A percentile compares a stretch with the other conserved stretches of the same genome.
These are phyloP conservation scores for Sugiyamaella lignohabitans DNA, from an alignment of 805 yeast genomes.

Conservation along the genomic window DNA sequence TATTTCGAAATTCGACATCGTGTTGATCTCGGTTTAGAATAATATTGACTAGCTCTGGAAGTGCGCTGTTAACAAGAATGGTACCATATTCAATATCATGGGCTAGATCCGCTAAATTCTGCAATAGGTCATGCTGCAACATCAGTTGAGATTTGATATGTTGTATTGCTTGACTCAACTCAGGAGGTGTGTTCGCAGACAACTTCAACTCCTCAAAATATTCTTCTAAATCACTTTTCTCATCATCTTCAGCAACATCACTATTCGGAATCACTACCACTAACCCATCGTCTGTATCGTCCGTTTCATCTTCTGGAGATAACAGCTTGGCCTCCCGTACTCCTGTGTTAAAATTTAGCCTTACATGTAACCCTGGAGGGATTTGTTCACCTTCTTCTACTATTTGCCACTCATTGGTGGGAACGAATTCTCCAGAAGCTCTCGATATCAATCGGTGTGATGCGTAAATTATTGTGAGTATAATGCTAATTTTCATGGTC, in stretches of 20 bases:
- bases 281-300: neutral
- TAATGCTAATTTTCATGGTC: too few relatives aligned
- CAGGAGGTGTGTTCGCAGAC: too few relatives aligned
- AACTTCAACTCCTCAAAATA: too few relatives aligned
- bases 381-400: conserved; percentile 66
- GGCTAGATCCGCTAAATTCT: conserved; percentile 45
- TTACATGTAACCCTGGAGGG: conserved; percentile 74
- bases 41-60: conserved; percentile 18
- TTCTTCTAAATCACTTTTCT: neutral
- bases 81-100: conserved; percentile 58
- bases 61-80: conserved; percentile 33
- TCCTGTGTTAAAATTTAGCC: conserved; percentile 68
- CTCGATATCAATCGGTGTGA: too few relatives aligned
- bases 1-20: conserved; percentile 36
- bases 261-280: conserved; percentile 6
- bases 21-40: conserved; percentile 10
- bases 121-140: conserved; percentile 31
- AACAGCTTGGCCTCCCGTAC: conserved; percentile 60
- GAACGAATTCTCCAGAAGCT: conserved; percentile 22
- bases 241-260: conserved; percentile 4
- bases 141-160: neutral
- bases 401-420: conserved; percentile 62
- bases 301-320: conserved; percentile 26
- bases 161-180: neutral
- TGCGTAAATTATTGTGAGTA: too few relatives aligned